phyloP scores from a whole-genome alignment of 1,284 basidiomycete species.

The Rhodotorula sp. region DNA sequence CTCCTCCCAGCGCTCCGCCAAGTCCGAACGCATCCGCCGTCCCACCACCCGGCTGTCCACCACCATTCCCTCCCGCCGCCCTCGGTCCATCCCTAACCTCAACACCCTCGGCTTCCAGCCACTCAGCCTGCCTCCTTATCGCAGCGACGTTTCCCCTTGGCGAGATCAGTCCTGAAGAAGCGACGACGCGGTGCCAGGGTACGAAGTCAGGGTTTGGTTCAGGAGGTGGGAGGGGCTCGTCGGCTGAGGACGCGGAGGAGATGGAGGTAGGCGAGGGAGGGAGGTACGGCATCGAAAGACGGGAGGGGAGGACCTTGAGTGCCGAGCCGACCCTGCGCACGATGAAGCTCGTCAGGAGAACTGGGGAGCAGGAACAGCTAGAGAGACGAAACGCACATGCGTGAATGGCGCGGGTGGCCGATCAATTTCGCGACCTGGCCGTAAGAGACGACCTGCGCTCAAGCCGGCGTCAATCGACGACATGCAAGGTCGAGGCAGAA shows the following conservation, averaged over 20 bases:
- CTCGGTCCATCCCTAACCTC: slow-evolving; percentile 1
- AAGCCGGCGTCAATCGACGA: neutral
- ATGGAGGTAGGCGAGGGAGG: neutral
- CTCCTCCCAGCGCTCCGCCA: slow-evolving; percentile 10
- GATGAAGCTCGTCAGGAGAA: no score
- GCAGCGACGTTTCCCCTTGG: slow-evolving; percentile 34
- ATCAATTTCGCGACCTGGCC: slow-evolving; percentile 39
- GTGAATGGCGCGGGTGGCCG: slow-evolving; percentile 38
- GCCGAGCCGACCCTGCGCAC: slow-evolving; percentile 37
- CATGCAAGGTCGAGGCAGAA: neutral
- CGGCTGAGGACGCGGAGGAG: neutral
- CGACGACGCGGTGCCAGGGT: slow-evolving; percentile 41
- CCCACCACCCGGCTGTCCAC: neutral
- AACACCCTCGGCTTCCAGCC: slow-evolving; percentile 33
- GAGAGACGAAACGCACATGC: slow-evolving; percentile 11
- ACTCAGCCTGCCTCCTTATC: slow-evolving; percentile 33
- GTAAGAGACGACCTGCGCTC: slow-evolving; percentile 32
- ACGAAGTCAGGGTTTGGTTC: slow-evolving; percentile 32
- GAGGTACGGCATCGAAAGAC: slow-evolving; percentile 25
- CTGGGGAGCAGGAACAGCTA: no score
- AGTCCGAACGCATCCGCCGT: slow-evolving; percentile 23
- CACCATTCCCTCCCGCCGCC: neutral
- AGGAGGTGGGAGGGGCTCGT: slow-evolving; percentile 13
- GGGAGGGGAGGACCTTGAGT: slow-evolving; percentile 38
- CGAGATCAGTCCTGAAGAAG: slow-evolving; percentile 34